Base-by-base conservation (phyloP, 805 yeast genomes). In the Helenozyma baotianmanensis region DNA sequence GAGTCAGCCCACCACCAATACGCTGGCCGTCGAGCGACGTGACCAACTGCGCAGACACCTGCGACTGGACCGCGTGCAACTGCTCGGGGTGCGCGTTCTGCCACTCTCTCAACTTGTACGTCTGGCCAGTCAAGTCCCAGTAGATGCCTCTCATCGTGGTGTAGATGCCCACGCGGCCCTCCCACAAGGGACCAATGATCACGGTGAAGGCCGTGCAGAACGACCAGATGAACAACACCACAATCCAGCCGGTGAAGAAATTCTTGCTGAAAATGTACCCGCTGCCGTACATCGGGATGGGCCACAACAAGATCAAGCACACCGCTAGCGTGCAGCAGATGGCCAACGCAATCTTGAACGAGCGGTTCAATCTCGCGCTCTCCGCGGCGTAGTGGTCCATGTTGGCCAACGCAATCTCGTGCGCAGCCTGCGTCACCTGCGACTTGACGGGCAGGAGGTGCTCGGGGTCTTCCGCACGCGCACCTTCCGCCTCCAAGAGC, bases 201-300 rank as follows among this genome's bases (percentile, higher is more conserved):
- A 85, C 92, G 36, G 75, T 64, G 40, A 71, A 69, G 0, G 76
- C 78, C 23, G 82, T 72, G 48, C 73, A 66, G 60, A 84, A 85
- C 22, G 85, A 62, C 95, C 95, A 87, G 38, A 86, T 76, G 33
- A 88, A 76, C 38, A 81, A 78, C 19, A 87, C 94, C 23, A 71
- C 76, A 30, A 88, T 74, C 96, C 96, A 88, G 27, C 95, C 96
- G 6, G 92, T 83, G 59, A 87, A 88, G 62, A 85, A 85, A 36
- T 56, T 59, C 56, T 75, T 79, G 33, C 85, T 76, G 60, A 87
- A 88, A 25, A 87, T 67, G 52, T 87, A 87, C 3, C 74, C 70
- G 4, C 81, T 53, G 21, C 95, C 96, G 56, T 81, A 87, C 92
- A 88, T 81, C 44, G 96, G 96, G 87, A 87, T 83, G 50, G 96